phyloP scores from a whole-genome alignment of 2,329 filamentous ascomycete species.

The Lecanicillium sp. region DNA sequence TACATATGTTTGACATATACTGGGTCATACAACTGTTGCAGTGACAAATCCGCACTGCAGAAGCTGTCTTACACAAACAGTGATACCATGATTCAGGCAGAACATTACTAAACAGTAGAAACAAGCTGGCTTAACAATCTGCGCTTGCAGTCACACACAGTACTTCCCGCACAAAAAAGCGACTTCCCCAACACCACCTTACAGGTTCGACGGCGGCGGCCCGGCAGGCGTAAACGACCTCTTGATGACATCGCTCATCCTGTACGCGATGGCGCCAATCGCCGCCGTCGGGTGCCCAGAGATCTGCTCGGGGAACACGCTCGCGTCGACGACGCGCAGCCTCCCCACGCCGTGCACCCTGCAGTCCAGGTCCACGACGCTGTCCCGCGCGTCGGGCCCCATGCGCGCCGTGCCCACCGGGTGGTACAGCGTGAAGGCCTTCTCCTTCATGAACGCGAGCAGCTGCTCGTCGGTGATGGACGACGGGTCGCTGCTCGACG shows the following conservation, averaged over 20 bases:
- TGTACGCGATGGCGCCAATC: conserved; percentile 18
- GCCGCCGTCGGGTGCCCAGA: conserved; percentile 19
- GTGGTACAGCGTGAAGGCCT: conserved; percentile 18
- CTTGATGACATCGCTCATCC: conserved; percentile 17
- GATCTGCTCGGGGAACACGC: conserved; percentile 40
- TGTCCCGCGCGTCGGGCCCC: conserved; percentile 14
- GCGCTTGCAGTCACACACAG: not conserved
- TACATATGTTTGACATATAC: too few relatives aligned
- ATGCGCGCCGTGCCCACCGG: conserved; percentile 18
- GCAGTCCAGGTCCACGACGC: conserved; percentile 43
- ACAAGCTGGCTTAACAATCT: not conserved
- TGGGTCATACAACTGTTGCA: too few relatives aligned
- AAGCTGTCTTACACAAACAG: too few relatives aligned
- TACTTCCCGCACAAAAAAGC: not conserved
- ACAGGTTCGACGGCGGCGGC: conserved; percentile 4
- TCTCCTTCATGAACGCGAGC: conserved; percentile 15
- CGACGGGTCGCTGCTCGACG: conserved; percentile 17
- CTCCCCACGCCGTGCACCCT: conserved; percentile 46
- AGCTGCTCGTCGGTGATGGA: conserved; percentile 18
- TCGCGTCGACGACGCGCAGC: conserved; percentile 53
- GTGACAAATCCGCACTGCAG: too few relatives aligned
- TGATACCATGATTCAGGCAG: too few relatives aligned
- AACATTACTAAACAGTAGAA: too few relatives aligned
- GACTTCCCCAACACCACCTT: not conserved
- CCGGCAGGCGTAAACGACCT: conserved; percentile 1